Percentiles rank a stretch among this genome's conserved stretches.
These are phyloP conservation scores for Agarophyton chilense DNA, from an alignment of 23 red algal genomes.

Conservation along the genomic window DNA sequence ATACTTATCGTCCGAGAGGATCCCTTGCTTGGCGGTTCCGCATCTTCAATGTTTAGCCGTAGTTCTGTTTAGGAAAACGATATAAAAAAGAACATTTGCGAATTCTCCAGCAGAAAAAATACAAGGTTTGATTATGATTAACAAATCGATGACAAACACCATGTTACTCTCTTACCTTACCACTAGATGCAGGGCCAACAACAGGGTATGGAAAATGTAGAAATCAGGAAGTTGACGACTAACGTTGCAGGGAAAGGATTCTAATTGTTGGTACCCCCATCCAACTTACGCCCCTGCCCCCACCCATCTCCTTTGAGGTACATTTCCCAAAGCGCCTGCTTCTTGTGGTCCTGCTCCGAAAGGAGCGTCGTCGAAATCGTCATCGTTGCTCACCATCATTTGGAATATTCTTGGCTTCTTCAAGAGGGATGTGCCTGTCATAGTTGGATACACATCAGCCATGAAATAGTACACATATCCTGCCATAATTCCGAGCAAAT, in stretches of 20 bases:
- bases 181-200: background rate
- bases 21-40: background rate
- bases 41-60: conserved; percentile 3
- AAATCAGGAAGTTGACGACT: background rate
- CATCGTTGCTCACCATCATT: conserved; percentile 53
- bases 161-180: too few species aligned
- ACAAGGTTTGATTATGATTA: background rate
- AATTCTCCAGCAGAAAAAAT: background rate
- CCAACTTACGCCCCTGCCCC: conserved; percentile 54
- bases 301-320: background rate
- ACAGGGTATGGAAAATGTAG: background rate
- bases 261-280: conserved; percentile 37
- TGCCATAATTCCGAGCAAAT: conserved; percentile 89
- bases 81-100: background rate
- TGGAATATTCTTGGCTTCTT: conserved; percentile 72
- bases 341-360: conserved; percentile 3
- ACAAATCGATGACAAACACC: background rate
- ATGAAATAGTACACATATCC: conserved; percentile 97
- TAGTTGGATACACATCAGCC: conserved; percentile 87
- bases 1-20: background rate
- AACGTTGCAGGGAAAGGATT: background rate
- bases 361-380: conserved; percentile 50
- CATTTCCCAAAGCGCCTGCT: conserved; percentile 8
- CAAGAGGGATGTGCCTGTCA: conserved; percentile 64
- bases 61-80: background rate